These are phyloP conservation scores for Paraphoma sp. DNA, from an alignment of 2,329 filamentous ascomycete genomes.

Conservation along the genomic window DNA sequence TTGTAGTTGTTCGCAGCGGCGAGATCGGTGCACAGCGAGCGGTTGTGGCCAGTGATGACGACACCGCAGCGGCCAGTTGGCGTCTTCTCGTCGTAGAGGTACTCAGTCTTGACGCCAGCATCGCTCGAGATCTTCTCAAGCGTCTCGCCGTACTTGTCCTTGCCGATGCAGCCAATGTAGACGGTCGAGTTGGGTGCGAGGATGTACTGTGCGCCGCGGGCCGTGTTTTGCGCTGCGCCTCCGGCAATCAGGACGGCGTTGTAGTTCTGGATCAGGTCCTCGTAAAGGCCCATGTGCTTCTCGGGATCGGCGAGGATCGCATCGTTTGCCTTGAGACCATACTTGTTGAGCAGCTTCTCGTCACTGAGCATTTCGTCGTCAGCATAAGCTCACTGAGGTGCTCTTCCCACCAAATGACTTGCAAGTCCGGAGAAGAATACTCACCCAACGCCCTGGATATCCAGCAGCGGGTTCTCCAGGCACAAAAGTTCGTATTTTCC, in stretches of 20 bases:
- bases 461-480: conserved; percentile 96
- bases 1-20: conserved; percentile 98
- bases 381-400: conserved; percentile 12
- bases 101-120: conserved; percentile 91
- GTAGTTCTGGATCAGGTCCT: conserved; percentile 91
- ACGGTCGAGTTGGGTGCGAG: conserved; percentile 88
- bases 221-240: conserved; percentile 96
- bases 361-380: conserved; percentile 62
- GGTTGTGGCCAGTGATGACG: conserved; percentile 95
- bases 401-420: conserved; percentile 8
- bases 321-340: conserved; percentile 92
- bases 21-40: conserved; percentile 92
- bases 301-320: conserved; percentile 89
- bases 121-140: conserved; percentile 85
- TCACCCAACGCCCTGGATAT: conserved; percentile 85
- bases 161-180: conserved; percentile 91
- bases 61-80: conserved; percentile 95
- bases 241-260: conserved; percentile 94
- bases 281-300: conserved; percentile 88
- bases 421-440: conserved; percentile 22
- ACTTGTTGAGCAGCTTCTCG: conserved; percentile 87
- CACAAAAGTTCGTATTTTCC: conserved; percentile 90
- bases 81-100: conserved; percentile 83
- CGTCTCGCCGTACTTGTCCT: conserved; percentile 93
- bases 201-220: conserved; percentile 93